A percentile compares a stretch with the other conserved stretches of the same genome.
phyloP scores from a whole-genome alignment of 257 asterid species.

The Echites panduratus region DNA sequence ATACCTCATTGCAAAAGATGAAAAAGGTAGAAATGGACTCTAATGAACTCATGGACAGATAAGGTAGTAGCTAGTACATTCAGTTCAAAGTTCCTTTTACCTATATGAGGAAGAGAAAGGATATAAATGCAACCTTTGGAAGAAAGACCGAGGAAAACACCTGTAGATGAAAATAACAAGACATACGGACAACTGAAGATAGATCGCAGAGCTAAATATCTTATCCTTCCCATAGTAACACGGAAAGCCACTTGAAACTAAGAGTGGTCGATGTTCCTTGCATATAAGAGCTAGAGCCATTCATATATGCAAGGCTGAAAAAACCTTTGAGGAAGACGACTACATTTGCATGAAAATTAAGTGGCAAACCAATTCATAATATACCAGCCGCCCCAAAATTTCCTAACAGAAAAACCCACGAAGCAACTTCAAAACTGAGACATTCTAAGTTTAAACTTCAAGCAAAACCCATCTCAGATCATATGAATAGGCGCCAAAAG shows the following conservation, averaged over 20 bases:
- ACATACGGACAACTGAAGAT: conserved; percentile 23
- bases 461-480: conserved; percentile 11
- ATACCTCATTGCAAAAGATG: conserved; percentile 7
- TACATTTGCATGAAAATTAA: conserved; percentile 20
- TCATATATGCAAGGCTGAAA: conserved; percentile 20
- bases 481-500: not conserved
- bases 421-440: conserved; percentile 2
- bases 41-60: not conserved
- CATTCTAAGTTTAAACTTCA: conserved; percentile 3
- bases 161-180: conserved; percentile 45
- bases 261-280: not conserved
- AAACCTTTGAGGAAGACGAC: conserved; percentile 5
- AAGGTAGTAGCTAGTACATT: conserved; percentile 3
- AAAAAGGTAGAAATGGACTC: conserved; percentile 13
- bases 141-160: conserved; percentile 13
- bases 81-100: not conserved
- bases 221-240: conserved; percentile 20
- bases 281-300: not conserved
- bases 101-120: conserved; percentile 30
- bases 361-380: not conserved
- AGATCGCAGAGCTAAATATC: conserved; percentile 19
- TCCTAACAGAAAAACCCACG: not conserved
- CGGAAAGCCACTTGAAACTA: conserved; percentile 12
- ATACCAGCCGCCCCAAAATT: not conserved
- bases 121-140: conserved; percentile 19